Evolutionary conservation across 495 filamentous ascomycete species (phyloP).

Genomic region (Aspergillus taichungensis): DNA sequence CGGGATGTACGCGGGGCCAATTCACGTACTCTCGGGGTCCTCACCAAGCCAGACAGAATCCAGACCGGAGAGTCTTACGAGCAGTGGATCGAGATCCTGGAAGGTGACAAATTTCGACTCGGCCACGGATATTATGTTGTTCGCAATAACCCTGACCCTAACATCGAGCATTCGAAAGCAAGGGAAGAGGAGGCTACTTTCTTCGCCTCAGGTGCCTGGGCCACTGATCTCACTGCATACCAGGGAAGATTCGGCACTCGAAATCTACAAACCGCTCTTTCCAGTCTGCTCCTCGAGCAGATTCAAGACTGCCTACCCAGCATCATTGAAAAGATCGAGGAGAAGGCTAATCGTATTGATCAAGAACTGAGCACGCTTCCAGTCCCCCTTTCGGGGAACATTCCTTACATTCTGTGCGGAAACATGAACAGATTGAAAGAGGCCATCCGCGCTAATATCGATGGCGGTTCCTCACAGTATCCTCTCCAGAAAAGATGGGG

Average conservation of each 20-base stretch:
- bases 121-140: constrained; percentile 62
- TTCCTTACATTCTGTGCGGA: constrained; percentile 25
- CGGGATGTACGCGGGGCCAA: constrained; percentile 45
- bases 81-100: constrained; percentile 52
- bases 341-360: constrained; percentile 38
- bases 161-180: constrained; percentile 44
- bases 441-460: constrained; percentile 23
- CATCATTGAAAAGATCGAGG: constrained; percentile 49
- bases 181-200: constrained; percentile 49
- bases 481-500: constrained; percentile 31
- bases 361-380: constrained; percentile 42
- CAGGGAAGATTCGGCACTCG: constrained; percentile 49
- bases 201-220: constrained; percentile 46
- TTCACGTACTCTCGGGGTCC: constrained; percentile 59
- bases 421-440: constrained; percentile 25
- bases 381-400: constrained; percentile 40
- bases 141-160: constrained; percentile 45
- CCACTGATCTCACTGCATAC: constrained; percentile 33
- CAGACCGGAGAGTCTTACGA: constrained; percentile 34
- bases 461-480: constrained; percentile 23
- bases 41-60: constrained; percentile 73
- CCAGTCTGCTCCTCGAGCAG: constrained; percentile 42
- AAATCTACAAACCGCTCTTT: constrained; percentile 46
- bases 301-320: constrained; percentile 52
- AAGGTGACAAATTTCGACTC: constrained; percentile 42